Evolutionary conservation across 805 yeast genomes (phyloP).

Genomic region (Lipomyces spencermartinsiae): DNA sequence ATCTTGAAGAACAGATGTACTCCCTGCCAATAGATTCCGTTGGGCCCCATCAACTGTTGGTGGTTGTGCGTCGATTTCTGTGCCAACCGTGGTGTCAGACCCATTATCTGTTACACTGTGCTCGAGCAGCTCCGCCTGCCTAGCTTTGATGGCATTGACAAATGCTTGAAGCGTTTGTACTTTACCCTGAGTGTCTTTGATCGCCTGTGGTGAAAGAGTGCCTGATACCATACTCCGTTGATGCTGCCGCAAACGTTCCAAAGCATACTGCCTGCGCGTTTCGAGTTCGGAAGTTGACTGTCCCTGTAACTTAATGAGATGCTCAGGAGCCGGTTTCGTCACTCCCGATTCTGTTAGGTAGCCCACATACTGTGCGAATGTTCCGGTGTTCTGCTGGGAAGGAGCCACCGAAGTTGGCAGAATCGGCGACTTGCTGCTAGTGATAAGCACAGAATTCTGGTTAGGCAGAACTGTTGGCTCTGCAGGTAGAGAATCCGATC

Average conservation of each 20-base stretch:
- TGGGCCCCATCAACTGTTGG: too few species aligned
- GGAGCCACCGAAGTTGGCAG: not conserved
- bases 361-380: not conserved
- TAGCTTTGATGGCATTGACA: not conserved
- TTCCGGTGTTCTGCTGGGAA: not conserved
- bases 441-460: not conserved
- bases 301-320: not conserved
- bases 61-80: not conserved
- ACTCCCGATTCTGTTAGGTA: not conserved
- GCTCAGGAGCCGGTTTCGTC: not conserved
- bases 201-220: not conserved
- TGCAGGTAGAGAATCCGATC: not conserved
- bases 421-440: not conserved
- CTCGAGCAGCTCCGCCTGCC: not conserved
- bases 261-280: not conserved
- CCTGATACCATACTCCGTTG: not conserved
- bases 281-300: not conserved
- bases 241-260: not conserved
- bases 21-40: too few species aligned
- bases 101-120: not conserved
- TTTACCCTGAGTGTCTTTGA: not conserved
- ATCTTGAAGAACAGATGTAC: too few species aligned
- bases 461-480: not conserved
- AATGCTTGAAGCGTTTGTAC: constrained; percentile 6
- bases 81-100: not conserved